Conservation (phyloP, 345 rosid genomes). For the Syzygium jambos region DNA sequence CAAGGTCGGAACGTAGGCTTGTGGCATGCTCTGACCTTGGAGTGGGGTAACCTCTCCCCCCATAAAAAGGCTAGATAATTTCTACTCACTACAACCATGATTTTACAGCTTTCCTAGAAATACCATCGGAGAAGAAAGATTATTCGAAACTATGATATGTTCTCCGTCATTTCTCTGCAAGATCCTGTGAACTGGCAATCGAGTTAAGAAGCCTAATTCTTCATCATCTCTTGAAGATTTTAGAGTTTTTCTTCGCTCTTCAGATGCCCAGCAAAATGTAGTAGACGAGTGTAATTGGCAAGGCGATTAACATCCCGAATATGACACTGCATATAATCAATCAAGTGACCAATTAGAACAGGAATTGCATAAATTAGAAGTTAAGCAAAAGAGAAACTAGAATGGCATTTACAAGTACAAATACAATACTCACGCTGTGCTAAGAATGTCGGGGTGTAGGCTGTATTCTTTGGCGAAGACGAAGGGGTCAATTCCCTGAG, state of each 20-base stretch:
- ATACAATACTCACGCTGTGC: conserved; percentile 4
- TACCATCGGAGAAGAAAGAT: neutral
- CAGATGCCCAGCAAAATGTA: conserved; percentile 80
- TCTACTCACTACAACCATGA: conserved; percentile 21
- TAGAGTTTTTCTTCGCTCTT: conserved; percentile 1
- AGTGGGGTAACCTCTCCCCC: neutral
- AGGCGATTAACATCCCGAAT: conserved; percentile 94
- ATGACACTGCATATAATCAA: conserved; percentile 59
- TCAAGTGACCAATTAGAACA: neutral
- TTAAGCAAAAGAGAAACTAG: neutral
- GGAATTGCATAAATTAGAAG: neutral
- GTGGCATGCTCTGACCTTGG: neutral
- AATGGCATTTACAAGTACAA: neutral
- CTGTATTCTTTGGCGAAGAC: conserved; percentile 15
- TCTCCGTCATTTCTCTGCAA: neutral
- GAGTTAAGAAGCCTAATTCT: neutral
- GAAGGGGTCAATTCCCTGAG: conserved; percentile 16
- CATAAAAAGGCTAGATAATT: neutral
- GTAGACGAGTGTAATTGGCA: conserved; percentile 89
- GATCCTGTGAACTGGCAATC: neutral
- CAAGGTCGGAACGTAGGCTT: neutral
- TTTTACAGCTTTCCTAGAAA: conserved; percentile 26
- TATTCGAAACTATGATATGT: neutral
- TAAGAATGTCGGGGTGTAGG: conserved; percentile 15
- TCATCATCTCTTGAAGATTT: neutral